Percentiles rank a stretch among this genome's conserved stretches.
Evolutionary conservation across 148 eudicot species (phyloP).

Genomic region (Amaranthus cruentus): DNA sequence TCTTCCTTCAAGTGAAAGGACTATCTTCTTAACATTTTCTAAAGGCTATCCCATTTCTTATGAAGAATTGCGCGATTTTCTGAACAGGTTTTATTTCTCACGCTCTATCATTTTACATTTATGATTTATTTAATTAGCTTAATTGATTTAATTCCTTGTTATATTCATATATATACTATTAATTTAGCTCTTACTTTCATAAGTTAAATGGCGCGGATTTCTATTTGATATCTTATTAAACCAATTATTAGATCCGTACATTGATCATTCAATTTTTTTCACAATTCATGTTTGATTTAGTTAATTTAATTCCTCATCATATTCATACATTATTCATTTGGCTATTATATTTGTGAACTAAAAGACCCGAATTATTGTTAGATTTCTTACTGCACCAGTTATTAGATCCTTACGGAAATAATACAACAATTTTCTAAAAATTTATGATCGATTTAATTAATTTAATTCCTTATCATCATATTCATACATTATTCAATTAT

Average conservation of each 20-base stretch:
- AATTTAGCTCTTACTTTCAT: too few relatives aligned
- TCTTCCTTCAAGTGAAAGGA: constrained; percentile 27
- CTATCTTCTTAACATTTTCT: constrained; percentile 36
- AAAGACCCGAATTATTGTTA: too few relatives aligned
- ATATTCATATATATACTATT: neutral
- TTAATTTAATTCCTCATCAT: neutral
- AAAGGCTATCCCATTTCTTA: constrained; percentile 34
- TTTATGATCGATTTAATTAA: neutral
- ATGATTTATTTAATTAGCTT: neutral
- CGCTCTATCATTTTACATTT: neutral
- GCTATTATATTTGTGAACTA: too few relatives aligned
- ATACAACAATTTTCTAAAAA: too few relatives aligned
- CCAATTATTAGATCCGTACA: neutral
- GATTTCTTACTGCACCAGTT: neutral
- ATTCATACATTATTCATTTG: neutral
- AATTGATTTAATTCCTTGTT: neutral
- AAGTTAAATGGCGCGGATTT: too few relatives aligned
- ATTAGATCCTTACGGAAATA: neutral
- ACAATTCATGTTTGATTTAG: neutral
- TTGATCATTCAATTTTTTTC: too few relatives aligned
- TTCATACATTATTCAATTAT: too few relatives aligned
- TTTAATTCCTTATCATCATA: neutral
- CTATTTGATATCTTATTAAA: neutral
- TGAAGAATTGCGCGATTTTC: constrained; percentile 23
- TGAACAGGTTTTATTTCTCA: constrained; percentile 14